Percentiles rank a stretch among this genome's conserved stretches.
phyloP scores from a whole-genome alignment of 2,329 filamentous ascomycete species.

The Phaeosphaeria sp. region DNA sequence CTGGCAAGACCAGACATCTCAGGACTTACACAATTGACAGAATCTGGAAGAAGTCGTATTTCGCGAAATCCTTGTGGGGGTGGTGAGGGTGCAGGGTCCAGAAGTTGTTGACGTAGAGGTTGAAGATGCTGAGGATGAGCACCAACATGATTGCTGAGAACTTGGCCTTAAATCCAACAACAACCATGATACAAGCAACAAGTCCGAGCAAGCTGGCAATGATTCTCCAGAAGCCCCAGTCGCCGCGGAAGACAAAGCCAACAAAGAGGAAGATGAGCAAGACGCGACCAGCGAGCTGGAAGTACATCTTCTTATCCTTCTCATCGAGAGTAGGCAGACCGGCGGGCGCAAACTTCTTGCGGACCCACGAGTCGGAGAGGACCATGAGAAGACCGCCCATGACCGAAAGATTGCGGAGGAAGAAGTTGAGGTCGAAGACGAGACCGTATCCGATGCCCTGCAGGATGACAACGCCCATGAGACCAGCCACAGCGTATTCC shows the following conservation, averaged over 20 bases:
- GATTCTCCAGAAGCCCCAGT: slow-evolving; percentile 90
- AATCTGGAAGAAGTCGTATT: slow-evolving; percentile 99
- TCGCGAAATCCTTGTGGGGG: slow-evolving; percentile 99
- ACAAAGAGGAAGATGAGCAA: slow-evolving; percentile 97
- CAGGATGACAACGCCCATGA: slow-evolving; percentile 88
- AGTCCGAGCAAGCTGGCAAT: slow-evolving; percentile 84
- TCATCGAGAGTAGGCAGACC: slow-evolving; percentile 93
- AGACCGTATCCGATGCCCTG: slow-evolving; percentile 96
- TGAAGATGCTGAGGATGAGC: slow-evolving; percentile 94
- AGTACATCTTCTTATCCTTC: slow-evolving; percentile 99
- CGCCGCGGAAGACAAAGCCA: slow-evolving; percentile 93
- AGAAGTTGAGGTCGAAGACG: slow-evolving; percentile 99
- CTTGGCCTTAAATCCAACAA: slow-evolving; percentile 99
- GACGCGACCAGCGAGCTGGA: slow-evolving; percentile 95
- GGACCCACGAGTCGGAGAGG: slow-evolving; percentile 95
- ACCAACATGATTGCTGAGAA: slow-evolving; percentile 96
- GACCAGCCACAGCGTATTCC: slow-evolving; percentile 88
- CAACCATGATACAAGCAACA: slow-evolving; percentile 95
- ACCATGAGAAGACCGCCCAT: slow-evolving; percentile 98
- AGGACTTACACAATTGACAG: slow-evolving; percentile 85
- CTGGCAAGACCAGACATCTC: neutral
- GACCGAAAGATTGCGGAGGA: slow-evolving; percentile 97
- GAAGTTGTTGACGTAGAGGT: slow-evolving; percentile 98
- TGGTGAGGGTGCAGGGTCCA: slow-evolving; percentile 99
- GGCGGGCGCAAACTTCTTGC: slow-evolving; percentile 95